Percentiles rank a stretch among this genome's conserved stretches.
Conservation (phyloP, 2,329 filamentous ascomycete species). For the Colletotrichum godetiae region DNA sequence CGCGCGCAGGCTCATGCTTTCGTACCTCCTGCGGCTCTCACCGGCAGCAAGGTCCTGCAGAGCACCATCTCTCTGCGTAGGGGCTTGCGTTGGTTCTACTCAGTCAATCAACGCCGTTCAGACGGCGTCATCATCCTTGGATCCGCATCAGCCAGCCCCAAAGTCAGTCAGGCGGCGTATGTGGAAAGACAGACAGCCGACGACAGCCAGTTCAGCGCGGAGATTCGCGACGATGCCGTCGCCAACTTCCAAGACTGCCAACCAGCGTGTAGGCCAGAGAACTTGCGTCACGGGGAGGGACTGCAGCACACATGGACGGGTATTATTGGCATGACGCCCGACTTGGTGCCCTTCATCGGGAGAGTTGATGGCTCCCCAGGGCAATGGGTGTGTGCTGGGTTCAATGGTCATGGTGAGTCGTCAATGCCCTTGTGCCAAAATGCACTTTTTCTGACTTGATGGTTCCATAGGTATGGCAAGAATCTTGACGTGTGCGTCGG, state of each 20-base stretch:
- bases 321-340: conserved; percentile 58
- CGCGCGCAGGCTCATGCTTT: conserved; percentile 18
- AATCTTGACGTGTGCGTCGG: conserved; percentile 59
- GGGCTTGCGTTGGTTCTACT: conserved; percentile 59
- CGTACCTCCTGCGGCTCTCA: conserved; percentile 51
- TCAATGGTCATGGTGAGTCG: conserved; percentile 44
- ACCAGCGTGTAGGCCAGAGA: conserved; percentile 5
- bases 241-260: conserved; percentile 14
- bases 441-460: not conserved
- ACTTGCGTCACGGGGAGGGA: conserved; percentile 48
- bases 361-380: conserved; percentile 45
- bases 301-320: conserved; percentile 59
- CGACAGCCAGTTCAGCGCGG: conserved; percentile 3
- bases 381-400: conserved; percentile 50
- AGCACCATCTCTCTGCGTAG: conserved; percentile 59
- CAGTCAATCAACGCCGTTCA: conserved; percentile 56
- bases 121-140: conserved; percentile 20
- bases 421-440: too few relatives aligned
- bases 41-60: conserved; percentile 44
- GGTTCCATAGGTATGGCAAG: conserved; percentile 47
- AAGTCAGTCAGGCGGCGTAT: conserved; percentile 11
- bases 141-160: conserved; percentile 6
- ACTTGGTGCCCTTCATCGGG: conserved; percentile 60
- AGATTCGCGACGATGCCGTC: conserved; percentile 15
- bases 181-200: conserved; percentile 2